Evolutionary conservation across 1,284 basidiomycete species (phyloP), one percentile per base, ranked within the genome.

Genomic region (Ustilago nuda): DNA sequence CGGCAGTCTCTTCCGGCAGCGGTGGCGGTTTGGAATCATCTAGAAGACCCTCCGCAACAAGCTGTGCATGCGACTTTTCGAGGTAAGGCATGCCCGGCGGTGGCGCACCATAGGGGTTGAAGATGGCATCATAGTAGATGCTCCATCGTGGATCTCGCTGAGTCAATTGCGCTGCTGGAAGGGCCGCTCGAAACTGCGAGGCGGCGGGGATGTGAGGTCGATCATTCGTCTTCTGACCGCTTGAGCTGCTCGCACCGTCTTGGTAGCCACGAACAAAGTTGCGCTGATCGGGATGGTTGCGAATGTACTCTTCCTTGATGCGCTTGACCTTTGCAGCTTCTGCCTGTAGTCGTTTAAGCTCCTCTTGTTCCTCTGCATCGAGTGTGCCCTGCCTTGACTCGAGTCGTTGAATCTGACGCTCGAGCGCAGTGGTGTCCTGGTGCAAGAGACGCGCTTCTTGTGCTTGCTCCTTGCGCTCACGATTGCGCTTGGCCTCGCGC

Each of bases 11-110:
- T 60, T 65, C 66, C 4, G 70, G 70, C 2, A 67, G 64, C 27
- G 70, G 70, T 1, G 70, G 70, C 3, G 56, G 63, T 71, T 82
- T 57, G 55, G 56, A 35, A 54, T 56, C 70, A 32, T 65, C 75
- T 33, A 78, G 59, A 12, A 77, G 66, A 23, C 75, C 75, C 62
- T 77, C 75, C 2, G 57, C 57, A 0, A 77, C 54, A 0, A 73
- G 61, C 62, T 77, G 75, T 30, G 61, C 60, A 32, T 77, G 59
- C 4, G 75, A 61, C 51, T 78, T 89, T 84, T 98, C 94, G 56
- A 90, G 87, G 86, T 98, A 98, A 9, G 93, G 94, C 94, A 97
- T 94, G 8, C 95, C 95, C 9, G 95, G 95, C 23, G 95, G 95
- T 23, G 95, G 91, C n/a, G 94, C 93, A 32, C 95, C 95, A 84